Percentiles rank a stretch among this genome's conserved stretches.
phyloP scores from a whole-genome alignment of 2,329 filamentous ascomycete genomes.

The Colletotrichum simmondsii region DNA sequence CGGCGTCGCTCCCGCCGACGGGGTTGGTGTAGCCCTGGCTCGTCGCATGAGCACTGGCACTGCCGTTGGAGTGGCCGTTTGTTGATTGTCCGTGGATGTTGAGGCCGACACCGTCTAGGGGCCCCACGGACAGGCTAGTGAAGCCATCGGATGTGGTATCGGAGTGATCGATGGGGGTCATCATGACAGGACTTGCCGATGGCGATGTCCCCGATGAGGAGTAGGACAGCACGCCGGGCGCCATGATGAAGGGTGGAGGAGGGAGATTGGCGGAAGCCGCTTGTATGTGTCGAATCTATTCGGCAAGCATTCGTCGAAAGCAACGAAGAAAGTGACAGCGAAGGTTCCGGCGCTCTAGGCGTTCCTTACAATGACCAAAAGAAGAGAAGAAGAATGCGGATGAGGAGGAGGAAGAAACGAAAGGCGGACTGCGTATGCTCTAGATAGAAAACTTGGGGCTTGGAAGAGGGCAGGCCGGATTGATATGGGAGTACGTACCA shows the following conservation, averaged over 20 bases:
- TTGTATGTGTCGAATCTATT: slow-evolving; percentile 16
- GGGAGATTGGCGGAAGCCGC: slow-evolving; percentile 29
- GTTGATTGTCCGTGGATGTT: slow-evolving; percentile 26
- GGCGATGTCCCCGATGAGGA: slow-evolving; percentile 36
- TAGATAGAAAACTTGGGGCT: slow-evolving; percentile 19
- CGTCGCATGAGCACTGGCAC: slow-evolving; percentile 17
- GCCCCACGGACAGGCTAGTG: slow-evolving; percentile 32
- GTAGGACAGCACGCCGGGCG: slow-evolving; percentile 33
- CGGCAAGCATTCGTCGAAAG: slow-evolving; percentile 29
- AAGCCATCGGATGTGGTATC: slow-evolving; percentile 35
- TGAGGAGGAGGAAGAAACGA: slow-evolving; percentile 24
- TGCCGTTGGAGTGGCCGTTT: slow-evolving; percentile 32
- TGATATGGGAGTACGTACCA: slow-evolving; percentile 33
- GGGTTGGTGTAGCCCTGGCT: slow-evolving; percentile 24
- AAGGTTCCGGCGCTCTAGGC: slow-evolving; percentile 33
- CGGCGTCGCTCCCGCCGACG: slow-evolving; percentile 29
- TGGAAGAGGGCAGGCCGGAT: slow-evolving; percentile 27
- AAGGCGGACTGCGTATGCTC: slow-evolving; percentile 29
- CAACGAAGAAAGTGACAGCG: slow-evolving; percentile 27
- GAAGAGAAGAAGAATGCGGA: background rate
- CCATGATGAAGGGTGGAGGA: slow-evolving; percentile 31
- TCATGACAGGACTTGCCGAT: slow-evolving; percentile 35
- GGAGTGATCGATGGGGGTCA: slow-evolving; percentile 34
- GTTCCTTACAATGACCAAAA: slow-evolving; percentile 16
- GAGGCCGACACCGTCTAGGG: slow-evolving; percentile 31